Percentiles rank a stretch among this genome's conserved stretches.
phyloP scores from a whole-genome alignment of 139 green algal species.

The Chlamydomonas incerta region DNA sequence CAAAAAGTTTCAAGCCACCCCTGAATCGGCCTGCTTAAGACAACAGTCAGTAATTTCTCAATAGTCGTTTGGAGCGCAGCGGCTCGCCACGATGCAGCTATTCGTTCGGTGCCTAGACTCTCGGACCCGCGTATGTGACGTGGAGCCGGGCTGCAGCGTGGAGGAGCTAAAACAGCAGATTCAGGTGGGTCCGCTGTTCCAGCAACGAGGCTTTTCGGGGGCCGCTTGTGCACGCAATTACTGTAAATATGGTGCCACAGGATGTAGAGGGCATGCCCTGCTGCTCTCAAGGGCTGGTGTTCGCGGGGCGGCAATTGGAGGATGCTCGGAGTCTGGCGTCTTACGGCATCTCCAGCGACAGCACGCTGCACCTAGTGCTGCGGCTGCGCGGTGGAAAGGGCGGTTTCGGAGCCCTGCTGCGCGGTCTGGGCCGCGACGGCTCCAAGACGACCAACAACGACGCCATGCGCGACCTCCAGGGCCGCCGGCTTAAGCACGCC shows the following conservation, averaged over 20 bases:
- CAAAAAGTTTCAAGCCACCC: too few relatives aligned
- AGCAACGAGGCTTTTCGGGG: too few relatives aligned
- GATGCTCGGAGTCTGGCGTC: conserved; percentile 40
- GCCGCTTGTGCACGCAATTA: too few relatives aligned
- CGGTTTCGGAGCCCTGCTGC: conserved; percentile 94
- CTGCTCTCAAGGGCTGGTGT: conserved; percentile 13
- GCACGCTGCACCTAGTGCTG: conserved; percentile 67
- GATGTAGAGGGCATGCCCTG: background rate
- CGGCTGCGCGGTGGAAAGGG: conserved; percentile 86
- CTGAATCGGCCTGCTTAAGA: too few relatives aligned
- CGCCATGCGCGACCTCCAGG: conserved; percentile 92
- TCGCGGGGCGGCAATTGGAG: conserved; percentile 26
- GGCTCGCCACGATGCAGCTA: conserved; percentile 62
- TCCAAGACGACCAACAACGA: conserved; percentile 94
- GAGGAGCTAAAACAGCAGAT: conserved; percentile 59
- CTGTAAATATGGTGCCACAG: background rate
- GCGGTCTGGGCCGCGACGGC: conserved; percentile 85
- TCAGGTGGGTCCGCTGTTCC: conserved; percentile 49
- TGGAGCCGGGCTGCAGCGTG: conserved; percentile 44
- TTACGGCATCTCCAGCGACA: conserved; percentile 32
- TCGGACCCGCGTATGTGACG: conserved; percentile 33
- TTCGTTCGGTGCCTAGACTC: conserved; percentile 62
- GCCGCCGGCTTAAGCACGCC: conserved; percentile 79
- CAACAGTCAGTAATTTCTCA: too few relatives aligned
- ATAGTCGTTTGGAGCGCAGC: too few relatives aligned